A percentile compares a stretch with the other conserved stretches of the same genome.
Conservation (phyloP, 2,329 filamentous ascomycete species). For the Cladosporium sp. region DNA sequence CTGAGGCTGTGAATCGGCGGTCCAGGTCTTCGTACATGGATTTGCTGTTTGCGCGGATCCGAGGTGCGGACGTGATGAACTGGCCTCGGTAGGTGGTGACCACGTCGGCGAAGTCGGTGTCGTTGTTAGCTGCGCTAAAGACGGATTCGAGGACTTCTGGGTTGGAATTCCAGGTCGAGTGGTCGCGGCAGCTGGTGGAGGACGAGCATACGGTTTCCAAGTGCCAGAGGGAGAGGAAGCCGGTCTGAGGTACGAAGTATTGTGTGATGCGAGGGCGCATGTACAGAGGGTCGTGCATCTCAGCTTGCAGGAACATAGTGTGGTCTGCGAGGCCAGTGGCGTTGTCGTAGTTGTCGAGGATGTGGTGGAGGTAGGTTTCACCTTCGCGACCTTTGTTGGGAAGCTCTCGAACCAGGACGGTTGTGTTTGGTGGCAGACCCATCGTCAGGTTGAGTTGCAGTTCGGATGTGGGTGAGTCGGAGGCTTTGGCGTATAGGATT, state of each 20-base stretch:
- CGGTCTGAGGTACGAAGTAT: conserved; percentile 44
- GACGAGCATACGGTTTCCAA: conserved; percentile 33
- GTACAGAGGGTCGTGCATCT: conserved; percentile 43
- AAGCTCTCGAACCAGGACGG: conserved; percentile 29
- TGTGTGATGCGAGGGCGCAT: conserved; percentile 41
- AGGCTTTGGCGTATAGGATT: conserved; percentile 23
- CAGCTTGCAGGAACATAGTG: conserved; percentile 52
- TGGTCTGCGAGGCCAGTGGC: conserved; percentile 40
- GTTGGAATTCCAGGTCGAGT: conserved; percentile 41
- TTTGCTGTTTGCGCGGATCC: conserved; percentile 42
- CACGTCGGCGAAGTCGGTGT: conserved; percentile 24
- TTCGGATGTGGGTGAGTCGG: conserved; percentile 9
- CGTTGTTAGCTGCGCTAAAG: conserved; percentile 31
- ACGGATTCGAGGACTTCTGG: conserved; percentile 41
- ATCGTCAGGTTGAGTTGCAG: conserved; percentile 2
- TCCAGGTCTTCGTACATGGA: conserved; percentile 38
- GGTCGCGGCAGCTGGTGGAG: conserved; percentile 44
- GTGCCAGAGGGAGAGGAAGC: conserved; percentile 48
- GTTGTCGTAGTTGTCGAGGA: conserved; percentile 43
- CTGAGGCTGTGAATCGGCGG: conserved; percentile 27
- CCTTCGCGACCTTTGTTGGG: conserved; percentile 48
- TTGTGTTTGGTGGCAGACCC: not conserved
- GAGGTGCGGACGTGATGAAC: conserved; percentile 47
- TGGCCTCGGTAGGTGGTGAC: conserved; percentile 50
- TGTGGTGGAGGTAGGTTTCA: conserved; percentile 50